Percentiles rank a stretch among this genome's conserved stretches.
These are phyloP conservation scores for Juglanconis sp. DNA, from an alignment of 2,329 filamentous ascomycete species.

Conservation along the genomic window DNA sequence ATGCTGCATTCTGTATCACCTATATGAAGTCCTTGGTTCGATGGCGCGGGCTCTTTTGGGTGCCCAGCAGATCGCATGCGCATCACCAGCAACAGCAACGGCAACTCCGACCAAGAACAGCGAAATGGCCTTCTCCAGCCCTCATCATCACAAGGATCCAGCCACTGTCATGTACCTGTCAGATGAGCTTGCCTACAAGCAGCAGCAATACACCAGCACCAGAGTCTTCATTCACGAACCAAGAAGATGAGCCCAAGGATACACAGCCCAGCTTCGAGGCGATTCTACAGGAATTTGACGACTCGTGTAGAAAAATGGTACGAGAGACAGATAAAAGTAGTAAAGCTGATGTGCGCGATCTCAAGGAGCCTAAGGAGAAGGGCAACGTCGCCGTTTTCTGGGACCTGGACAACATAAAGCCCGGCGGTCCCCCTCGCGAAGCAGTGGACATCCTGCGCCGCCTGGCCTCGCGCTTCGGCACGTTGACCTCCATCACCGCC, in stretches of 20 bases:
- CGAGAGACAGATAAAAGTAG: background rate
- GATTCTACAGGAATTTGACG: background rate
- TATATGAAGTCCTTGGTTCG: background rate
- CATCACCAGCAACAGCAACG: background rate
- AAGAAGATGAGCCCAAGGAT: background rate
- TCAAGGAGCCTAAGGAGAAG: background rate
- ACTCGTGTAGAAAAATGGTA: background rate
- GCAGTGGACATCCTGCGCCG: background rate
- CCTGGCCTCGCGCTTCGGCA: background rate
- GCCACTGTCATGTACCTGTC: background rate
- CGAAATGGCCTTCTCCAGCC: background rate
- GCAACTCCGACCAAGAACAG: background rate
- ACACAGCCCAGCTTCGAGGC: background rate
- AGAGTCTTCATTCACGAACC: background rate
- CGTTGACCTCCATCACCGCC: background rate
- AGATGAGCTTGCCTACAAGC: background rate
- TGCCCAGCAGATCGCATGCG: background rate
- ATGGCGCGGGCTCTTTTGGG: background rate
- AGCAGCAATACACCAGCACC: background rate
- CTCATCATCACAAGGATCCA: background rate
- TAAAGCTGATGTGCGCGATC: background rate
- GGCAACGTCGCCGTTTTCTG: background rate
- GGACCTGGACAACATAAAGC: background rate
- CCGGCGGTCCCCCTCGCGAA: background rate
- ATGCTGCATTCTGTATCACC: background rate